Base-by-base conservation (phyloP, 2,329 filamentous ascomycete species). In the Diaporthe sp. region DNA sequence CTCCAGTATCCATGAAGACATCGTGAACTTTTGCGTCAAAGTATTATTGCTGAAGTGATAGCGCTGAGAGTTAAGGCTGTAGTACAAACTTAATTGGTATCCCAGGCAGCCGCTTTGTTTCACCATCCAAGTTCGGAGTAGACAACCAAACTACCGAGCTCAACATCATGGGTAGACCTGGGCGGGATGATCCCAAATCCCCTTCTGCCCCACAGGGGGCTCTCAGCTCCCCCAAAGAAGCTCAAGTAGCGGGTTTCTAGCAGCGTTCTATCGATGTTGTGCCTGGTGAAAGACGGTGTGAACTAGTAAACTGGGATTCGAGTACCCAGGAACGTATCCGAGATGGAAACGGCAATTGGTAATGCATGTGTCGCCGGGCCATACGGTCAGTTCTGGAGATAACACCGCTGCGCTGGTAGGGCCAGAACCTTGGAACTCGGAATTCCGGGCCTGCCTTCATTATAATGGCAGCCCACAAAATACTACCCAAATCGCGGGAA, bases 401-500 rank as follows among this genome's bases (percentile, higher is more conserved):
- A 27, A n/a, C 10, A n/a, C 7, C 6, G 17, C 58, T 42, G 35
- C 25, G n/a, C 37, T 44, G 59, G 59, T 12, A 32, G 25, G 39
- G 22, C 22, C 27, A 22, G 25, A 35, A 17, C 32, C n/a, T n/a
- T n/a, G n/a, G n/a, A n/a, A n/a, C n/a, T 51, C 9, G 44, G 63
- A 35, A 37, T 22, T 39, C 63, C 63, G 47, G 39, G 9, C 22
- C n/a, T 68, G 47, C 15, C n/a, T 35, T 68, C 27, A 12, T 22
- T 15, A 8, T 30, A 19, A 39, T 12, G 50, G 32, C 44, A 51
- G 30, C 63, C 63, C 44, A 51, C 63, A 51, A 51, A 68, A 68
- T 39, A 35, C 63, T 68, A 53, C 63, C 47, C 47, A 68, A 22
- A 30, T 37, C 13, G 63, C 47, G 63, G 63, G 63, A 68, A 68